A percentile compares a stretch with the other conserved stretches of the same genome.
Evolutionary conservation across 2,329 filamentous ascomycete genomes (phyloP).

Genomic region (Trichoderma sp.): DNA sequence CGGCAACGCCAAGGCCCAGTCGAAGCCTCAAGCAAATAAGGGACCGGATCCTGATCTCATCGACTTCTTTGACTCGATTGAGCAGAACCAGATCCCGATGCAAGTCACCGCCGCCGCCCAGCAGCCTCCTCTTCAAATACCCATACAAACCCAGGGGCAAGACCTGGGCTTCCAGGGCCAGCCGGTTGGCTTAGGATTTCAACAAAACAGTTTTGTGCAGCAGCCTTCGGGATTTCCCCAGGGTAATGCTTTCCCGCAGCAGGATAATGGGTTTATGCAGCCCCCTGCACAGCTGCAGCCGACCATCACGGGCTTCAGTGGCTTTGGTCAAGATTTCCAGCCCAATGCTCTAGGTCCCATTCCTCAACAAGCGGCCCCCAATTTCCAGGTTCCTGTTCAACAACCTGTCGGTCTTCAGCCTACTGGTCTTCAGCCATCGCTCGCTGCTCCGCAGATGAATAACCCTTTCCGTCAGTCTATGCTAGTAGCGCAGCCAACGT

Average conservation of each 20-base stretch:
- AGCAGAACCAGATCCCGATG: conserved; percentile 80
- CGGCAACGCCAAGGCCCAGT: conserved; percentile 35
- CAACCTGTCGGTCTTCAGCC: conserved; percentile 43
- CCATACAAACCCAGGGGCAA: conserved; percentile 37
- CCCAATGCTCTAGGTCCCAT: conserved; percentile 56
- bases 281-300: conserved; percentile 48
- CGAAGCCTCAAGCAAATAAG: conserved; percentile 56
- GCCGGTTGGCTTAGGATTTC: conserved; percentile 39
- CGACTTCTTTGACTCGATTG: conserved; percentile 93
- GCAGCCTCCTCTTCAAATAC: conserved; percentile 30
- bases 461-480: conserved; percentile 96
- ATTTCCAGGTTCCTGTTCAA: conserved; percentile 46
- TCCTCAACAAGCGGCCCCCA: conserved; percentile 57
- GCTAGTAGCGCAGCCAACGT: conserved; percentile 62
- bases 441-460: conserved; percentile 60
- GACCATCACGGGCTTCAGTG: conserved; percentile 73
- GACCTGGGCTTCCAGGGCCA: conserved; percentile 43
- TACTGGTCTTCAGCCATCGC: conserved; percentile 46
- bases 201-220: conserved; percentile 30
- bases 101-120: conserved; percentile 43
- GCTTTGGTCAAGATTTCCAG: conserved; percentile 65
- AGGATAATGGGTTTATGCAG: conserved; percentile 37
- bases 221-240: conserved; percentile 34
- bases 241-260: conserved; percentile 41
- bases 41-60: conserved; percentile 77